Base-by-base conservation (phyloP, 176 grass and related monocot species). In the Oryza coarctata region DNA sequence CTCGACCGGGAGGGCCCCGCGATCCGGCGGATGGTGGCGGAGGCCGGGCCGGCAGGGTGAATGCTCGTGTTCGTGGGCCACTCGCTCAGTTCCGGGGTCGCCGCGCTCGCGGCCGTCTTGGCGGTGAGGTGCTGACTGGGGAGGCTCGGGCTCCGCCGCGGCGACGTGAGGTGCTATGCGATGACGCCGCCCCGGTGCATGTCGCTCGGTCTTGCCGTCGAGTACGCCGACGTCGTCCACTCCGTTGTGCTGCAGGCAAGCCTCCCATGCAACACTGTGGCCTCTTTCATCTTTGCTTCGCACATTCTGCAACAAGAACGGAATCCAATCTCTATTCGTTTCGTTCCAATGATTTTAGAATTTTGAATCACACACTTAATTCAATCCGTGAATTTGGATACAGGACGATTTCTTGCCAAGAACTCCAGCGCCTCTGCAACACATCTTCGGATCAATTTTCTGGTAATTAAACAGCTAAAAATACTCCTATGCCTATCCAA, bases 331-430 rank as follows among this genome's bases (percentile, higher is more conserved):
- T 26, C 25, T 18, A 26, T 40, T 12, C 0, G 6, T 8, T 70
- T 12, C 34, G n/a, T 39, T 49, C 14, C 4, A 4, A 5, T 49
- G 13, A 45, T 45, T 45, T 45, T 45, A 3, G 43, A 14, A 45
- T 14, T 15, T 12, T n/a, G n/a, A 49, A 50, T 50, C 47, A 20
- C 45, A 5, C 15, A 50, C 17, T 20, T 9, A 12, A 43, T 12
- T 12, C 3, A 15, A 15, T 33, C 3, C 32, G 22, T 58, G 52
- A 23, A 58, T 6, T 23, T 23, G 52, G 52, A 23, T 33, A 4
- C 85, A 91, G 89, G 89, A 91, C 73, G 89, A 91, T 78, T 91
- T 88, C 75, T 82, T 91, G 82, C 85, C 82, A 44, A 79, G 89
- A 63, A 91, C 89, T 68, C 76, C 72, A 28, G 70, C 89, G 27